These are phyloP conservation scores for Aspergillus ustus DNA, from an alignment of 2,329 filamentous ascomycete genomes.

Conservation along the genomic window DNA sequence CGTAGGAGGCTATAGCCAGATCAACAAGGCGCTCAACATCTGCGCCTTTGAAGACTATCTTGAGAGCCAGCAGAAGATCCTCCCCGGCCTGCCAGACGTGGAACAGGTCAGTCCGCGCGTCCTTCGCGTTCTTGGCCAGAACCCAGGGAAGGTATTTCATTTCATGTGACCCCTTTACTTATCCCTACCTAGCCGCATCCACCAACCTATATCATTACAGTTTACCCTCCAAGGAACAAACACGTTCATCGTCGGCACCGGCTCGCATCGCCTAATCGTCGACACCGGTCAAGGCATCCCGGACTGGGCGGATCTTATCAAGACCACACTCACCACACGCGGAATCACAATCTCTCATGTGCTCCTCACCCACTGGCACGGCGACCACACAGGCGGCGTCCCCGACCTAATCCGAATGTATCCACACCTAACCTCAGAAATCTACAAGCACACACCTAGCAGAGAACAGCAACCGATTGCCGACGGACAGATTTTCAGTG, in stretches of 20 bases:
- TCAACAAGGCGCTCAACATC: conserved; percentile 54
- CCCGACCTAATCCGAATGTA: conserved; percentile 43
- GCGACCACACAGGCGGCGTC: conserved; percentile 50
- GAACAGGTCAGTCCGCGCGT: conserved; percentile 50
- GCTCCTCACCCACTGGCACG: conserved; percentile 51
- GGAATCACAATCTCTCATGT: conserved; percentile 39
- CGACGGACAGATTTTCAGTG: conserved; percentile 44
- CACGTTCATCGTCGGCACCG: conserved; percentile 47
- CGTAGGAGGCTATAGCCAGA: conserved; percentile 37
- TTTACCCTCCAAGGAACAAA: conserved; percentile 49
- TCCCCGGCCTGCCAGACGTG: conserved; percentile 47
- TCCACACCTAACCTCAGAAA: conserved; percentile 28
- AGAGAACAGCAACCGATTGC: conserved; percentile 38
- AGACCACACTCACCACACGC: conserved; percentile 18
- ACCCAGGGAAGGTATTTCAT: conserved; percentile 46
- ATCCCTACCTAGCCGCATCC: no score
- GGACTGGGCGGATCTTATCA: conserved; percentile 42
- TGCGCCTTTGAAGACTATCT: conserved; percentile 57
- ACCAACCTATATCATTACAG: no score
- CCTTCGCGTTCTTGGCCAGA: conserved; percentile 50
- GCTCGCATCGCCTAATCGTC: conserved; percentile 38
- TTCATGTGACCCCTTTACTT: no score
- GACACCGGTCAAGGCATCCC: conserved; percentile 43
- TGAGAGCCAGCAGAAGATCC: conserved; percentile 38
- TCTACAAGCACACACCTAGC: conserved; percentile 46